Evolutionary conservation across 139 green algal genomes (phyloP), one percentile per base, ranked within the genome.

Genomic region (Zygnema circumcarinatum): DNA sequence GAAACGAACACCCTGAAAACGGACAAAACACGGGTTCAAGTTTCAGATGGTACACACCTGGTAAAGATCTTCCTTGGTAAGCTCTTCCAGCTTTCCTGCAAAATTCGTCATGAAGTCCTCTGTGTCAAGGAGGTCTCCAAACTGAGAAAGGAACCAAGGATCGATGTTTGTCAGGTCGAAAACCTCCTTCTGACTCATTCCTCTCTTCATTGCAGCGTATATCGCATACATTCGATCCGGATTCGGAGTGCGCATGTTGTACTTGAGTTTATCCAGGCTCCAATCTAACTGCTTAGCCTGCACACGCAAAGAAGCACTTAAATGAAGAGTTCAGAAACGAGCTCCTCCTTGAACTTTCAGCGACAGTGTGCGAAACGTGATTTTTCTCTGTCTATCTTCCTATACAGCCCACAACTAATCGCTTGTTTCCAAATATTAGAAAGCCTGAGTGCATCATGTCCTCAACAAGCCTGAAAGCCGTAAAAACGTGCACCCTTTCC

Each of bases 121-220:
- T 1, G 89, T 76, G 25, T 93, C 52, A 76, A 94, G 91, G 74
- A 98, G 41, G 73, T 96, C 93, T 16, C 87, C 83, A 83, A 97
- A 38, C 93, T 99, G 96, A 40, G 88, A 87, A 67, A 99, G 85
- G 92, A 98, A 99, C 97, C 97, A 99, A 52, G 94, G 94, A 94
- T 99, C 97, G 67, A 99, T 98, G 16, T 95, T 95, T 68, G 97
- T 99, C 42, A 98, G 92, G 83, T 98, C 93, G 74, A 40, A 53
- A 38, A 95, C 91, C 80, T 98, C 91, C 41, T 96, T 92, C 40
- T 93, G 87, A 1, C 87, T 94, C 74, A 96, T 84, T 40, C 97
- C 97, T n/a, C 97, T 94, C 90, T 97, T 94, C 88, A 97, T 95
- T 0, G 94, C 94, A 93, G 90, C 35, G 67, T 96, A 95, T 40